Evolutionary conservation across 2,329 filamentous ascomycete species (phyloP).

Genomic region (Taxawa tesnikishii): DNA sequence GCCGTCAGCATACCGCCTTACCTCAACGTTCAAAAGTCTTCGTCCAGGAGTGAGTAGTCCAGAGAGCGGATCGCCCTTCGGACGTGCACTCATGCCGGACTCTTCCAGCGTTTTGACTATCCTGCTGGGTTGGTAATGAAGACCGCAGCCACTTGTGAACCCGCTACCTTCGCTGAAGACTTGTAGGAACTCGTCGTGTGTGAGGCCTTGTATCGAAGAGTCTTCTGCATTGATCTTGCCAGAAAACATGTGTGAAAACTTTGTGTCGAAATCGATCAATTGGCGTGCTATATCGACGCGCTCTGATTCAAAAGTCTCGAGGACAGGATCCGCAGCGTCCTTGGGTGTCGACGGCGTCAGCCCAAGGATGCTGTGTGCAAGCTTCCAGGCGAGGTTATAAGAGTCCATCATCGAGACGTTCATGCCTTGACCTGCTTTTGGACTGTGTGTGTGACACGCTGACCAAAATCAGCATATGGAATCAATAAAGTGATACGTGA

Average conservation of each 20-base stretch:
- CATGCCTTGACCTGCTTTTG: constrained; percentile 59
- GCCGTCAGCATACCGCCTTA: constrained; percentile 16
- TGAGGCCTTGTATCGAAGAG: constrained; percentile 8
- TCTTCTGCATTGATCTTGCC: constrained; percentile 16
- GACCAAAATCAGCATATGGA: not conserved
- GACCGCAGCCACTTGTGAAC: constrained; percentile 42
- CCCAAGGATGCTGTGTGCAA: constrained; percentile 35
- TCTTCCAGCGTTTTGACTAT: constrained; percentile 7
- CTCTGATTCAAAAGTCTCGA: constrained; percentile 42
- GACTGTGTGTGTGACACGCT: constrained; percentile 35
- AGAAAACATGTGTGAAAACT: constrained; percentile 34
- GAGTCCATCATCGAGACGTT: constrained; percentile 59
- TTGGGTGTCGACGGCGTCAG: constrained; percentile 19
- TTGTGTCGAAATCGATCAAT: constrained; percentile 45
- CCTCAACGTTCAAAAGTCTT: constrained; percentile 14
- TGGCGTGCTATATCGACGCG: constrained; percentile 50
- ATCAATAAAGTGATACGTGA: constrained; percentile 35
- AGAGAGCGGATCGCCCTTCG: constrained; percentile 9
- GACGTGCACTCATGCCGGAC: not conserved
- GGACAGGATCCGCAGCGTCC: constrained; percentile 18
- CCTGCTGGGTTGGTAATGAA: constrained; percentile 10
- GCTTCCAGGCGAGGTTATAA: constrained; percentile 47
- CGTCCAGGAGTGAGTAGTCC: constrained; percentile 16
- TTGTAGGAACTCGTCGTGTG: constrained; percentile 13
- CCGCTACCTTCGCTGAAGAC: constrained; percentile 44